phyloP scores from a whole-genome alignment of 371 early-diverging fungal species.

The Blakeslea trispora region DNA sequence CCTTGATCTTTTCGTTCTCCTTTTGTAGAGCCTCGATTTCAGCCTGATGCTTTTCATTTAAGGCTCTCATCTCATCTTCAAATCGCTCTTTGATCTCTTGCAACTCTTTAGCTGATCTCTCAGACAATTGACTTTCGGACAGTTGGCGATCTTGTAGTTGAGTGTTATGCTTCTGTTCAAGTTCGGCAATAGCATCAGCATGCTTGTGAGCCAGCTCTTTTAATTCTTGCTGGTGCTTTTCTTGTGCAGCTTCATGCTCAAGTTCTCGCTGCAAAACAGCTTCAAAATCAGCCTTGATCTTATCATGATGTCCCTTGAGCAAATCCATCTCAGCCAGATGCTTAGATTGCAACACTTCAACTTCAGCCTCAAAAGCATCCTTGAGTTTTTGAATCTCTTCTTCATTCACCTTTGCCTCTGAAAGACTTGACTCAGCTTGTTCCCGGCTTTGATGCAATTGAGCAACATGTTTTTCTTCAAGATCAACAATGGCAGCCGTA shows the following conservation, averaged over 20 bases:
- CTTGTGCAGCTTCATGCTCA: conserved; percentile 15
- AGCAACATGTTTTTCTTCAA: not conserved
- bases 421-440: not conserved
- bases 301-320: not conserved
- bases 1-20: not conserved
- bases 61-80: conserved; percentile 1
- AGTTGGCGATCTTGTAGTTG: conserved; percentile 2
- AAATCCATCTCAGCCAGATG: not conserved
- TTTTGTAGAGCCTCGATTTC: not conserved
- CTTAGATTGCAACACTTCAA: not conserved
- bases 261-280: conserved; percentile 20
- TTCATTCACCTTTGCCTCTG: not conserved
- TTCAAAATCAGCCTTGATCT: conserved; percentile 3
- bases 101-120: not conserved
- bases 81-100: conserved; percentile 1
- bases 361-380: not conserved
- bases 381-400: not conserved
- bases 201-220: conserved; percentile 14
- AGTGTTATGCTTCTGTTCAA: conserved; percentile 15
- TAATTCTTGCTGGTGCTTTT: conserved; percentile 17
- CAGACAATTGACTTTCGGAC: not conserved
- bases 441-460: not conserved
- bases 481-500: not conserved
- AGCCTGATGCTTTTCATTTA: conserved; percentile 8
- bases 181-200: conserved; percentile 1